These are phyloP conservation scores for Sclerotinia borealis DNA, from an alignment of 2,329 filamentous ascomycete genomes.

Conservation along the genomic window DNA sequence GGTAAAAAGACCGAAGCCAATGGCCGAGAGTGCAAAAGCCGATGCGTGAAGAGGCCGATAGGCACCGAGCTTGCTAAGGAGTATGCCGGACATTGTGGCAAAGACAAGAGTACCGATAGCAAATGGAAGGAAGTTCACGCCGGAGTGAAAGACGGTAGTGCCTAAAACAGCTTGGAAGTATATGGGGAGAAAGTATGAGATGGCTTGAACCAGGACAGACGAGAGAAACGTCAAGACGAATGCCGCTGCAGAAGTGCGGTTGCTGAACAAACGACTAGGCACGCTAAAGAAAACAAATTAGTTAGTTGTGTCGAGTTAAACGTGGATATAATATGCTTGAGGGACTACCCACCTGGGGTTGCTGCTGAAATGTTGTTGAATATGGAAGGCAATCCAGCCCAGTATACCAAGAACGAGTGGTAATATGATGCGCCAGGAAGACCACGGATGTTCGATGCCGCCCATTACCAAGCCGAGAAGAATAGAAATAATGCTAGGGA, in stretches of 20 bases:
- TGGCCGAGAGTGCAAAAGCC: slow-evolving; percentile 25
- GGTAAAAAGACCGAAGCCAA: slow-evolving; percentile 9
- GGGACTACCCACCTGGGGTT: slow-evolving; percentile 1
- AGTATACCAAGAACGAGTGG: slow-evolving; percentile 49
- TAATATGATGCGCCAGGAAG: slow-evolving; percentile 51
- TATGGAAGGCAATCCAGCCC: slow-evolving; percentile 44
- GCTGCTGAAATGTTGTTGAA: slow-evolving; percentile 10
- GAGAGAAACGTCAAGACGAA: slow-evolving; percentile 36
- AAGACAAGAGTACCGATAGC: slow-evolving; percentile 33
- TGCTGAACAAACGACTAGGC: slow-evolving; percentile 12
- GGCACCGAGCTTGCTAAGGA: slow-evolving; percentile 10
- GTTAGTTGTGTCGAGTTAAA: not conserved
- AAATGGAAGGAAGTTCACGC: slow-evolving; percentile 47
- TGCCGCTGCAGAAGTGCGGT: slow-evolving; percentile 20
- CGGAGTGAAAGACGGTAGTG: slow-evolving; percentile 44
- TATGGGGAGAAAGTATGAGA: slow-evolving; percentile 37
- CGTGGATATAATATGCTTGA: not conserved
- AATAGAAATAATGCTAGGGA: slow-evolving; percentile 50
- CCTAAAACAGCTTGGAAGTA: slow-evolving; percentile 46
- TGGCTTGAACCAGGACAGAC: slow-evolving; percentile 34
- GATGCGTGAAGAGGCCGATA: slow-evolving; percentile 32
- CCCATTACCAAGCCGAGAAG: slow-evolving; percentile 56
- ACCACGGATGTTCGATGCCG: slow-evolving; percentile 57
- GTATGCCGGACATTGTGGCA: slow-evolving; percentile 22
- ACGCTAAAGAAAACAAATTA: not conserved